Conservation (phyloP, 176 grass and related monocot species). For the Oryza glaberrima region DNA sequence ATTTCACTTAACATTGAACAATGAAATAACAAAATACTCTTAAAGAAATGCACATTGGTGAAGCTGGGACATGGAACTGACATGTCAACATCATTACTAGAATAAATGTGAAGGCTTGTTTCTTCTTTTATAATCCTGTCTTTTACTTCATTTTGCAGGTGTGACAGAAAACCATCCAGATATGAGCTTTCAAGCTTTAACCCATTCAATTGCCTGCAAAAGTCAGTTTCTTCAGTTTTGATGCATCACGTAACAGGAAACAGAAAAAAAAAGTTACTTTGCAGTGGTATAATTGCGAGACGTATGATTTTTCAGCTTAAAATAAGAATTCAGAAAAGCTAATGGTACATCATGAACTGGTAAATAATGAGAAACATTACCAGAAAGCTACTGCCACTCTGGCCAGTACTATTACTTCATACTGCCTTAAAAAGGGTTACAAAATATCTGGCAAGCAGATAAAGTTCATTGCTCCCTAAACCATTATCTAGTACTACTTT, state of each 20-base stretch:
- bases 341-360: not conserved
- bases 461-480: slow-evolving; percentile 8
- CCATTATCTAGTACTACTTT: not conserved
- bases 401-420: not conserved
- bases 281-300: not conserved
- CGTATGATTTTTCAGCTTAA: not conserved
- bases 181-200: slow-evolving; percentile 68
- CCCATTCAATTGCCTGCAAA: slow-evolving; percentile 80
- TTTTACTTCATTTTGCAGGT: slow-evolving; percentile 86
- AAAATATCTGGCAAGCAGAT: not conserved
- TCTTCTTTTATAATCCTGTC: slow-evolving; percentile 80
- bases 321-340: slow-evolving; percentile 8
- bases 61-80: slow-evolving; percentile 61
- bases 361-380: slow-evolving; percentile 10
- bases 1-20: slow-evolving; percentile 1
- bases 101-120: slow-evolving; percentile 80
- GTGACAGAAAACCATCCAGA: slow-evolving; percentile 82
- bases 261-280: not conserved
- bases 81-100: slow-evolving; percentile 85
- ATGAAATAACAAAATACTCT: slow-evolving; percentile 17
- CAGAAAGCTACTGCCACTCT: not conserved
- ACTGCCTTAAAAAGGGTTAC: not conserved
- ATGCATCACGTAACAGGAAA: not conserved
- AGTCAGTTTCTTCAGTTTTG: slow-evolving; percentile 39
- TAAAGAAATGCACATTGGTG: slow-evolving; percentile 30